Percentiles rank a stretch among this genome's conserved stretches.
phyloP scores from a whole-genome alignment of 169 alveolate species.

The Plasmodium cynomolgi region DNA sequence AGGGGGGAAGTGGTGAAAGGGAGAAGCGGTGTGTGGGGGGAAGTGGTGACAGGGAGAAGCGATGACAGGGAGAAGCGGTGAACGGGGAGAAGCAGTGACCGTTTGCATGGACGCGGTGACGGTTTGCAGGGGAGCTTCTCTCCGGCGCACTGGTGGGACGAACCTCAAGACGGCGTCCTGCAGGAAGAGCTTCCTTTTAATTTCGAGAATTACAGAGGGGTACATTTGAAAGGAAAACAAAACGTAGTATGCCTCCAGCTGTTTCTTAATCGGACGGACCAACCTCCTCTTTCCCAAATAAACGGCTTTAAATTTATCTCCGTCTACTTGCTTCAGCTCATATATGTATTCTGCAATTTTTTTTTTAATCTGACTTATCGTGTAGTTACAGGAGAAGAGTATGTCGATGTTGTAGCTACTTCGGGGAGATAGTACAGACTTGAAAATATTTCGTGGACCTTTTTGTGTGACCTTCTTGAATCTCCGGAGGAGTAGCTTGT shows the following conservation, averaged over 20 bases:
- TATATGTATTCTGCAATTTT: slow-evolving; percentile 38
- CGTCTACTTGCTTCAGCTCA: slow-evolving; percentile 35
- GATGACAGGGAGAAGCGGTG: neutral
- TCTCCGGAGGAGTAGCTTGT: slow-evolving; percentile 19
- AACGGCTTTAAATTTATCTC: neutral
- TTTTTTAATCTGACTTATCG: slow-evolving; percentile 30
- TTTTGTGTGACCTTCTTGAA: slow-evolving; percentile 24
- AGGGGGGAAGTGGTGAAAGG: neutral
- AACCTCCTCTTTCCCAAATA: slow-evolving; percentile 35
- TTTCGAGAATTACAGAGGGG: slow-evolving; percentile 27
- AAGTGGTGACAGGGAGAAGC: neutral
- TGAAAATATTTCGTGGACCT: slow-evolving; percentile 10
- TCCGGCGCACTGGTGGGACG: neutral
- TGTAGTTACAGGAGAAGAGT: slow-evolving; percentile 26
- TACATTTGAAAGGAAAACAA: slow-evolving; percentile 35
- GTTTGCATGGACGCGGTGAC: neutral
- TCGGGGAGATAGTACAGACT: slow-evolving; percentile 18
- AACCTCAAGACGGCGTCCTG: slow-evolving; percentile 41
- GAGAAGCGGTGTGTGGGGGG: neutral
- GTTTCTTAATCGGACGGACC: slow-evolving; percentile 51
- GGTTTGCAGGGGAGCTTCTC: neutral
- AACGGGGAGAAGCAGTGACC: neutral
- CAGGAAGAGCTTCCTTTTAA: neutral
- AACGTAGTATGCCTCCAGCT: slow-evolving; percentile 31
- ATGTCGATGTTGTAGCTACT: slow-evolving; percentile 31